Evolutionary conservation across 192 early-diverging fungal genomes (phyloP), one percentile per base, ranked within the genome.

Genomic region (Pecoramyces ruminantium): DNA sequence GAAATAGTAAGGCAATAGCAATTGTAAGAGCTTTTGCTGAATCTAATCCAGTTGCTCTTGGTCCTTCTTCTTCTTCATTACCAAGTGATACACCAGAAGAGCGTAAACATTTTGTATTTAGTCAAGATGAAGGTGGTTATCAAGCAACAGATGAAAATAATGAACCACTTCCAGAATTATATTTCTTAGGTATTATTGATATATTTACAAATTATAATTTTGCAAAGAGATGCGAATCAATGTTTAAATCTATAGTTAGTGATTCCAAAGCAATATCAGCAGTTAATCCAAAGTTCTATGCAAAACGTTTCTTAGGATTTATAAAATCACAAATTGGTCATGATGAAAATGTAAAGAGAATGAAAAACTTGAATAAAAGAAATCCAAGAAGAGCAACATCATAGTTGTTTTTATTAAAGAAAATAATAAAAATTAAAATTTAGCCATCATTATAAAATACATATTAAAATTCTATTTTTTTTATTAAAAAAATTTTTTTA

Each of bases 131-230:
- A 78, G 96, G 96, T 79, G 98, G 98, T 6, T 94, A 95, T 80
- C 85, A 88, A 30, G 89, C 95, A 29, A 93, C 95, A 3, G 92
- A 93, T 81, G 87, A 90, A 78, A 79, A 86, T 77, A 92, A 97
- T 83, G 83, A 90, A 77, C 89, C 92, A 3, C 83, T 88, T 14
- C 87, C 89, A 78, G 86, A 92, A 79, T 87, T 98, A 14, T 99
- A 99, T 87, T 98, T 96, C 83, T 89, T 99, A 82, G 96, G 97
- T 18, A 92, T 98, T 81, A 99, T 99, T 79, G 98, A 99, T 83
- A 98, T 99, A 78, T 89, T 99, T 80, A 99, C 98, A 25, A 92
- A 94, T 11, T 99, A 98, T 86, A 93, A 95, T 85, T 84, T 90
- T 30, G 85, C 89, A 78, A 99, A 99, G 86, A 92, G 93, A 82